Evolutionary conservation across 2,329 filamentous ascomycete genomes (phyloP).

Genomic region (Emergomyces africanus): DNA sequence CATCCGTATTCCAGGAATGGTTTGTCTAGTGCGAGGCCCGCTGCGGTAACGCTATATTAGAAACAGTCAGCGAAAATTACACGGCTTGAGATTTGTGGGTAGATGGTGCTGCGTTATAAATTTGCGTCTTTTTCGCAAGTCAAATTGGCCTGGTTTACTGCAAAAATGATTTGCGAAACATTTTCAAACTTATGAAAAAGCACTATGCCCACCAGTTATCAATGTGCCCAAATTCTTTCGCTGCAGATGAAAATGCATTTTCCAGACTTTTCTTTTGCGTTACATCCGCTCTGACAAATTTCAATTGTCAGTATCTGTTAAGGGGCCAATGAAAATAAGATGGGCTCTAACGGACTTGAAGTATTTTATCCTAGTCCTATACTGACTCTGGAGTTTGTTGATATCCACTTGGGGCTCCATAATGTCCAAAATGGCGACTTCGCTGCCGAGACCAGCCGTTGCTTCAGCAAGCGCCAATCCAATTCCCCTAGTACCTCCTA

Average conservation of each 20-base stretch:
- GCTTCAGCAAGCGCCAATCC: neutral
- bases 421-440: neutral
- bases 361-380: neutral
- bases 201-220: constrained; percentile 1
- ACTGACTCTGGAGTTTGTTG: neutral
- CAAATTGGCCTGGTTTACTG: too few species aligned
- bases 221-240: constrained; percentile 1
- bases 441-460: neutral
- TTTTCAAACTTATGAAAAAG: too few species aligned
- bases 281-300: neutral
- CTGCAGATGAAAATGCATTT: neutral
- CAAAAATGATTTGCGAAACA: too few species aligned
- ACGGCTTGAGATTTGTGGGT: neutral
- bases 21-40: constrained; percentile 32
- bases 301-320: neutral
- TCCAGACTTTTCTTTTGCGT: neutral
- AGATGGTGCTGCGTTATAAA: too few species aligned
- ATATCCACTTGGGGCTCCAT: constrained; percentile 3
- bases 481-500: neutral
- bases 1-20: constrained; percentile 34
- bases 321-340: neutral
- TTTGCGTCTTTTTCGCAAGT: too few species aligned
- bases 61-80: neutral
- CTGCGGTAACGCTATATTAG: neutral
- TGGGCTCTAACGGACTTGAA: neutral